phyloP scores from a whole-genome alignment of 495 filamentous ascomycete genomes.

The Penicillium cinerascens region DNA sequence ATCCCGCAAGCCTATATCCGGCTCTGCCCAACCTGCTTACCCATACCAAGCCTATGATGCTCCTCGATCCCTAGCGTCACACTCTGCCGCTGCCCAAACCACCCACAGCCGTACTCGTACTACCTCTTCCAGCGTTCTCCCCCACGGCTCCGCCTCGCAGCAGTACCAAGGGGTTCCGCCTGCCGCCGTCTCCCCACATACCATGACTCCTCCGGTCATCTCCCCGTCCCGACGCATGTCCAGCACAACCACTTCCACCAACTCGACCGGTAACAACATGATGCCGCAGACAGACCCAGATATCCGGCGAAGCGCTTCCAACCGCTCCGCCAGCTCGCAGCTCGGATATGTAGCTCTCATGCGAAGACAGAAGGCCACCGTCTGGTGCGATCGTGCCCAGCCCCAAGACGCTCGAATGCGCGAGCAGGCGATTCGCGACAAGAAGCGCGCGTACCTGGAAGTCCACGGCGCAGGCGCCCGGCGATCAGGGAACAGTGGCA shows the following conservation, averaged over 20 bases:
- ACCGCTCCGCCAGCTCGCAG: conserved; percentile 53
- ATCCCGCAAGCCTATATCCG: conserved; percentile 34
- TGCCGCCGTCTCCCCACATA: conserved; percentile 20
- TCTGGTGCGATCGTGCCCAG: conserved; percentile 96
- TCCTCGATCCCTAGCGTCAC: conserved; percentile 28
- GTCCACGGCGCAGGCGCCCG: conserved; percentile 57
- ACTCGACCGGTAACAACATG: conserved; percentile 45
- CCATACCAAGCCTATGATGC: conserved; percentile 34
- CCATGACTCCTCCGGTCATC: conserved; percentile 28
- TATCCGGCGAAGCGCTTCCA: conserved; percentile 73
- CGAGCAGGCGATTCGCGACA: conserved; percentile 77
- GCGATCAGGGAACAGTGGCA: conserved; percentile 61
- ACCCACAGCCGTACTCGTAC: conserved; percentile 55
- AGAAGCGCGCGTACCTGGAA: conserved; percentile 78
- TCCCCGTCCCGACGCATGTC: conserved; percentile 59
- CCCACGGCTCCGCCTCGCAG: conserved; percentile 33
- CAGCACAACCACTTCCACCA: conserved; percentile 70
- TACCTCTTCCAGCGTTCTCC: conserved; percentile 58
- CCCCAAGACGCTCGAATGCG: conserved; percentile 82
- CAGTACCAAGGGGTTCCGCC: conserved; percentile 27
- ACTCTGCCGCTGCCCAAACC: conserved; percentile 27
- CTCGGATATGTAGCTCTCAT: conserved; percentile 89
- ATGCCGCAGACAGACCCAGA: conserved; percentile 50
- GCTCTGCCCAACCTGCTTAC: conserved; percentile 23
- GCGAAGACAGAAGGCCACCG: conserved; percentile 93